These are phyloP conservation scores for Blyttiomyces sp. DNA, from an alignment of 371 early-diverging fungal species.

Conservation along the genomic window DNA sequence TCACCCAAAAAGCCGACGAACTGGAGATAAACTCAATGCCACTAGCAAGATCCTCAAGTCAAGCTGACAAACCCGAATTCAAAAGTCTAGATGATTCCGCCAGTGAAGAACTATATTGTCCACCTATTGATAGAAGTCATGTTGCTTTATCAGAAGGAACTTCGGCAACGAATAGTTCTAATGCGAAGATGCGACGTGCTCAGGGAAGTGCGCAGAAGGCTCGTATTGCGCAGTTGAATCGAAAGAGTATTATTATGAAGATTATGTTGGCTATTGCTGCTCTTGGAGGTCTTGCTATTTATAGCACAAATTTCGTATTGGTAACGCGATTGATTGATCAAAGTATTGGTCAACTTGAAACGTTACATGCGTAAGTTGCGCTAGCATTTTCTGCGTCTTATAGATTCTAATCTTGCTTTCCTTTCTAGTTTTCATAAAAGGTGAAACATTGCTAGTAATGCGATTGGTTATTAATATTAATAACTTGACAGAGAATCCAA, in stretches of 20 bases:
- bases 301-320: too few relatives aligned
- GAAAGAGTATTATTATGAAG: too few relatives aligned
- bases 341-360: too few relatives aligned
- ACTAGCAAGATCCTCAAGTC: not conserved
- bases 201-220: too few relatives aligned
- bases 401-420: not conserved
- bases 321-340: too few relatives aligned
- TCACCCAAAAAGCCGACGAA: not conserved
- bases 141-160: not conserved
- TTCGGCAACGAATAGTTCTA: not conserved
- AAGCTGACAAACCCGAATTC: not conserved
- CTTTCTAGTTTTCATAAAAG: not conserved
- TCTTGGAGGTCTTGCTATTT: too few relatives aligned
- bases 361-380: not conserved
- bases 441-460: not conserved
- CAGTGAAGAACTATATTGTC: not conserved
- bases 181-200: not conserved
- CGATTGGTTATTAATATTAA: not conserved
- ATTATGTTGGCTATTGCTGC: too few relatives aligned
- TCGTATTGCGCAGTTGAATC: too few relatives aligned
- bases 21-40: not conserved
- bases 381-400: not conserved
- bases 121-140: not conserved
- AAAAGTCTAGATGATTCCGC: not conserved
- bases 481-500: constrained; percentile 5